Evolutionary conservation across 495 filamentous ascomycete species (phyloP), one percentile per base, ranked within the genome.

Genomic region (Margaritispora aquatica): DNA sequence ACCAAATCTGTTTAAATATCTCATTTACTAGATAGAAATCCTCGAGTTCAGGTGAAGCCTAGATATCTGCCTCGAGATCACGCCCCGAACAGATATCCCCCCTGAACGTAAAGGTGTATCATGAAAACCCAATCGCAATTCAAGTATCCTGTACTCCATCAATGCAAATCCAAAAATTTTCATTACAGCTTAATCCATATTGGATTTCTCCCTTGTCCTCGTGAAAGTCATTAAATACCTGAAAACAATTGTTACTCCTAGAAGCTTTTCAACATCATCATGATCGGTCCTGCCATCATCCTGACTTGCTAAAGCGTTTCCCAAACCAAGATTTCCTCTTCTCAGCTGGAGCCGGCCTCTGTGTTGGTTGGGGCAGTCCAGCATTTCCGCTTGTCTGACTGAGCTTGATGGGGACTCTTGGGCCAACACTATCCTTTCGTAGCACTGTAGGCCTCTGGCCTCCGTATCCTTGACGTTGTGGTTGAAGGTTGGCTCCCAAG

Each of bases 321-420:
- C 88, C 84, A 57, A 97, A 85, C 92, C 92, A 96, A 67, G 89
- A 90, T 78, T 89, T 92, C 58, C 87, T 78, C 77, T 96, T 96
- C 59, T 92, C 84, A 26, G 61, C 75, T 11, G 31, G 52, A 5
- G 41, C 26, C 8, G 55, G 59, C 20, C 55, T 38, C 34, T 57
- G 23, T 10, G 27, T 47, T 20, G 46, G 38, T n/a, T n/a, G n/a
- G n/a, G 26, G 44, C 8, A 47, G 26, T 1, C 17, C 48, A 48
- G 58, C 41, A 57, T 61, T 65, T 36, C 55, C 58, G 26, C 51
- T 60, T 2, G 54, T 54, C 1, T 51, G 26, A 19, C 69, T 66
- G 24, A 75, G 63, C 55, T 68, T 67, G 48, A 73, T 73, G 7
- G 69, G 71, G 2, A 63, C 62, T 31, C 70, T 44, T n/a, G 36